Evolutionary conservation across 1,284 basidiomycete genomes (phyloP), one percentile per base, ranked within the genome.

Genomic region (Omphalotus olearius): DNA sequence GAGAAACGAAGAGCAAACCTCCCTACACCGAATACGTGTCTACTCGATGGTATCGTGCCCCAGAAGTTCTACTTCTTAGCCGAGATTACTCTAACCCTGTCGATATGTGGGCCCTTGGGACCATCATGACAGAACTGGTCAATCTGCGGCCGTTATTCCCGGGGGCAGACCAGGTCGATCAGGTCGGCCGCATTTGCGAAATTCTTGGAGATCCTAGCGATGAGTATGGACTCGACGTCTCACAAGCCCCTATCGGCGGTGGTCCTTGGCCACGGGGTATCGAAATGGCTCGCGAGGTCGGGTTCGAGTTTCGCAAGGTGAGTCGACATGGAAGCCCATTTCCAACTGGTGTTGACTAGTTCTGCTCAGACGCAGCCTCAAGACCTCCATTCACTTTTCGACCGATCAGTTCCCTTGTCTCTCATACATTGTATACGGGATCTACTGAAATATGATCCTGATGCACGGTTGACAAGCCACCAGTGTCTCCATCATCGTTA

Each of bases 1-100:
- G 96, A 52, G 94, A 97, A 66, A 97, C 90, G 1, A 76, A 76
- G 55, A 95, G 91, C 61, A 74, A 79, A 52, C 95, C 97, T 0
- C 97, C 97, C 0, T 99, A 98, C 66, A 98, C 96, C 23, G 96
- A 98, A 72, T 99, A 99, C 65, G 97, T 99, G 23, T 93, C 94
- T 25, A 99, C 97, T 23, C 80, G 97, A 42, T 99, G 97, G 97
- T 99, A 99, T 70, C 91, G 97, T 54, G 97, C 97, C 0, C 97
- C 97, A 13, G 97, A 99, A 68, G 93, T 99, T 3, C 76, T 99
- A 17, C 78, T 99, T 36, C 80, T 93, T 53, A 92, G 93, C 61
- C 80, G 85, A 52, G 88, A 97, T 65, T 99, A 99, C 66, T 94
- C 92, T 14, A 91, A 91, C 60, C 93, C 97, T 0, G 96, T 99